Conservation (phyloP, 1,284 basidiomycete species). For the Cryptococcus hybrid region DNA sequence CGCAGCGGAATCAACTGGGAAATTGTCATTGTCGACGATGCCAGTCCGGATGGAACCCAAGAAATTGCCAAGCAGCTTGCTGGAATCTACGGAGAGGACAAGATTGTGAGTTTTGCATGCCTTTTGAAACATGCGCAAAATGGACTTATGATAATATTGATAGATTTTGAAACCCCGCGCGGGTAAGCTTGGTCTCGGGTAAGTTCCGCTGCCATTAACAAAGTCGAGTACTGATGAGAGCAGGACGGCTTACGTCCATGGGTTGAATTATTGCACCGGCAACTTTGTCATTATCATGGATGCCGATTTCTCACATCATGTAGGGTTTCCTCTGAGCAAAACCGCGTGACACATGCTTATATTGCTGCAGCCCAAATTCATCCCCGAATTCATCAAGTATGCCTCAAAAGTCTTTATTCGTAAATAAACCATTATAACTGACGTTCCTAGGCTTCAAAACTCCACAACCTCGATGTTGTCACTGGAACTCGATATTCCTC, state of each 20-base stretch:
- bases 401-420: conserved; percentile 9
- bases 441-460: conserved; percentile 62
- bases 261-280: conserved; percentile 81
- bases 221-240: not conserved
- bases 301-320: conserved; percentile 92
- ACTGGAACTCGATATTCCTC: conserved; percentile 80
- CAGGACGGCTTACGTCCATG: conserved; percentile 89
- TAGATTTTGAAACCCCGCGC: conserved; percentile 77
- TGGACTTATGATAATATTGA: conserved; percentile 2
- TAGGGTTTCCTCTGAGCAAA: conserved; percentile 47
- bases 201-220: conserved; percentile 25
- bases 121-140: not conserved
- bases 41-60: conserved; percentile 87
- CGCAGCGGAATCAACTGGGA: conserved; percentile 67
- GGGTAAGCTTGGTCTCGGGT: conserved; percentile 87
- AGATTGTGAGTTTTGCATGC: conserved; percentile 58
- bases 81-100: conserved; percentile 74
- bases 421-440: not conserved
- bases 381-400: conserved; percentile 80
- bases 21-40: conserved; percentile 86
- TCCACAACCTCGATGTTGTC: conserved; percentile 80
- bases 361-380: conserved; percentile 73
- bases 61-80: conserved; percentile 78
- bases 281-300: conserved; percentile 97
- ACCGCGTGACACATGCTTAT: not conserved